These are phyloP conservation scores for Akanthomyces uredinophilus DNA, from an alignment of 2,329 filamentous ascomycete species.

Conservation along the genomic window DNA sequence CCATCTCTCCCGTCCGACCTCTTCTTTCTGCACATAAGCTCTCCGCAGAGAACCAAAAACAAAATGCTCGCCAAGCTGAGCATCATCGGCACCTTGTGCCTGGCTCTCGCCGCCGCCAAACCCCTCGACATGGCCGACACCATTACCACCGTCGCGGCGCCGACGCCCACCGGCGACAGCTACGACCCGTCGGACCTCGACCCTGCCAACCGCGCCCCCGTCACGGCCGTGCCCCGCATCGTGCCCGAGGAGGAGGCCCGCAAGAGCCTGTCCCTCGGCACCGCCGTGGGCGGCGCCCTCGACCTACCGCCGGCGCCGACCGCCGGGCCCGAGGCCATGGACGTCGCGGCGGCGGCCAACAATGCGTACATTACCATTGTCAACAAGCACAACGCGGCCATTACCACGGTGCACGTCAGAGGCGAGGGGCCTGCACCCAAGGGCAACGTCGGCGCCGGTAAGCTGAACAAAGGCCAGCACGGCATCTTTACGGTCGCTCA, in stretches of 20 bases:
- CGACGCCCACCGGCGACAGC: neutral
- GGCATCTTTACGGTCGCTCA: conserved; percentile 4
- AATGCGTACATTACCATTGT: neutral
- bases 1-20: no score
- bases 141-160: neutral
- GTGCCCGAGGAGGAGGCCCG: conserved; percentile 4
- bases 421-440: neutral
- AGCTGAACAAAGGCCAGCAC: neutral
- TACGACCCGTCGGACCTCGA: neutral
- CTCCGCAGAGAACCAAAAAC: neutral
- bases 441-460: conserved; percentile 5
- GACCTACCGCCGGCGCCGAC: conserved; percentile 8
- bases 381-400: neutral
- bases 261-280: neutral
- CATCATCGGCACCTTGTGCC: neutral
- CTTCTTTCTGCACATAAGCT: neutral
- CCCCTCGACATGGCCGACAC: neutral
- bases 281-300: conserved; percentile 1
- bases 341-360: neutral
- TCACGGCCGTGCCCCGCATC: neutral
- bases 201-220: neutral
- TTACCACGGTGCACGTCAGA: conserved; percentile 6
- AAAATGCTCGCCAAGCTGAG: neutral
- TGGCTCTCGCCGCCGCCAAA: neutral
- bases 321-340: neutral